Conservation (phyloP, 805 yeast species). For the Cyberlindnera euphorbiae region DNA sequence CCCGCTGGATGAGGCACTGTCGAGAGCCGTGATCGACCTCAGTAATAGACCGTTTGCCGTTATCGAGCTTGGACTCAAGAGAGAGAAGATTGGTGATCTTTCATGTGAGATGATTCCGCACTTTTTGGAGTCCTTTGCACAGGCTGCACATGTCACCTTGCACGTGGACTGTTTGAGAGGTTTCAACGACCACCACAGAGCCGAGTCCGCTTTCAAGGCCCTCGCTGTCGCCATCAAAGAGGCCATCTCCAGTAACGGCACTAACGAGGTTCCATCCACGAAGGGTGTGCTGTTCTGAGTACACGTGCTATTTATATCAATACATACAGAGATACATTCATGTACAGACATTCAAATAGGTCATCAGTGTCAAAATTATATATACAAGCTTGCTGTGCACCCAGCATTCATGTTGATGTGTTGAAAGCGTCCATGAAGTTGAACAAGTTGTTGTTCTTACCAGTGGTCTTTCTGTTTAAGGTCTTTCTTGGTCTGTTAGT, state of each 20-base stretch:
- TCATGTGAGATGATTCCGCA: constrained; percentile 98
- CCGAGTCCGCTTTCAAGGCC: constrained; percentile 96
- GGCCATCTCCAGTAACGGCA: constrained; percentile 78
- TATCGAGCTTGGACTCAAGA: constrained; percentile 79
- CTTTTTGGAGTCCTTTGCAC: constrained; percentile 89
- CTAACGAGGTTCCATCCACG: constrained; percentile 90
- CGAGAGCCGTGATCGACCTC: constrained; percentile 93
- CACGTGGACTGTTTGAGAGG: constrained; percentile 96
- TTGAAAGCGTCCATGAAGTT: no score
- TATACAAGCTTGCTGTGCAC: no score
- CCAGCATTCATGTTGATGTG: no score
- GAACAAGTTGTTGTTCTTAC: no score
- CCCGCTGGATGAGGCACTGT: constrained; percentile 93
- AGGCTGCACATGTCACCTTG: constrained; percentile 82
- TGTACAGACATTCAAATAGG: neutral
- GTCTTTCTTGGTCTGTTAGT: no score
- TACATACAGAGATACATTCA: neutral
- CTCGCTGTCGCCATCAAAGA: constrained; percentile 88
- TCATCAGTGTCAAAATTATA: no score
- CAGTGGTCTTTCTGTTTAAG: no score
- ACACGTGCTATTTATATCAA: neutral
- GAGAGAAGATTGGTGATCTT: constrained; percentile 91
- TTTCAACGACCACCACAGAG: constrained; percentile 91
- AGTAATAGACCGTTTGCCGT: constrained; percentile 92
- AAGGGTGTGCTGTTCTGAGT: constrained; percentile 81